phyloP scores from a whole-genome alignment of 495 filamentous ascomycete genomes.

The Parathielavia hyrcaniae region DNA sequence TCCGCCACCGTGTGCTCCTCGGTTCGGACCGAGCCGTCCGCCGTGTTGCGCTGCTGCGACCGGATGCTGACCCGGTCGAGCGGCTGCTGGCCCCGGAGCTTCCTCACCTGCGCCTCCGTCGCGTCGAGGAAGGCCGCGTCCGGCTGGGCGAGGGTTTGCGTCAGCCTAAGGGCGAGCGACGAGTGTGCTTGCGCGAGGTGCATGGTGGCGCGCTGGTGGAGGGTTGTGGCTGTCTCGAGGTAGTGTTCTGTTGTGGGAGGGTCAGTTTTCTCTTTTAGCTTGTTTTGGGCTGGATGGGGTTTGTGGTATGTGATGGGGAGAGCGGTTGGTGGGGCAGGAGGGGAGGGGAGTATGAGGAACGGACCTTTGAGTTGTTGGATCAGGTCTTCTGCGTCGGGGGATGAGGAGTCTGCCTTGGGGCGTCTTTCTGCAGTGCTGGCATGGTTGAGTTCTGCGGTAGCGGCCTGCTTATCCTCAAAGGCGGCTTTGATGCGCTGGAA shows the following conservation, averaged over 20 bases:
- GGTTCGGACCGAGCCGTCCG: conserved; percentile 5
- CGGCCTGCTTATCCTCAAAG: conserved; percentile 4
- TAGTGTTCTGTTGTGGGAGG: conserved; percentile 18
- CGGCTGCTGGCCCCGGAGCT: conserved; percentile 9
- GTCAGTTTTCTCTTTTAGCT: neutral
- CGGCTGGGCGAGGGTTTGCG: neutral
- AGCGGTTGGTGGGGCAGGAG: neutral
- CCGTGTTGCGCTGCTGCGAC: conserved; percentile 9
- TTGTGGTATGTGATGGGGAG: too few species aligned
- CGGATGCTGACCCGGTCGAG: conserved; percentile 15
- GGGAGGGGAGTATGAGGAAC: neutral
- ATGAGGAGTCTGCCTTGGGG: conserved; percentile 5
- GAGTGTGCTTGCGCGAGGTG: conserved; percentile 22
- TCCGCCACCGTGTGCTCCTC: conserved; percentile 22
- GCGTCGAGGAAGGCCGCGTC: conserved; percentile 21
- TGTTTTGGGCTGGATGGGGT: neutral
- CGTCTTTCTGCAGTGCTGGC: neutral
- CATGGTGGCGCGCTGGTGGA: conserved; percentile 18
- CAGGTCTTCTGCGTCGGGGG: conserved; percentile 14
- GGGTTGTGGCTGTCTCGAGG: conserved; percentile 13
- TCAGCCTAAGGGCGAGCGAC: conserved; percentile 15
- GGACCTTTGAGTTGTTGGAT: conserved; percentile 23
- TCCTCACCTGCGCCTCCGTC: conserved; percentile 14
- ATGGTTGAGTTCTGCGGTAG: neutral
- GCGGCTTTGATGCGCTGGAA: conserved; percentile 18